Evolutionary conservation across 75 land plant genomes (phyloP).

Genomic region (Cunninghamia lanceolata): DNA sequence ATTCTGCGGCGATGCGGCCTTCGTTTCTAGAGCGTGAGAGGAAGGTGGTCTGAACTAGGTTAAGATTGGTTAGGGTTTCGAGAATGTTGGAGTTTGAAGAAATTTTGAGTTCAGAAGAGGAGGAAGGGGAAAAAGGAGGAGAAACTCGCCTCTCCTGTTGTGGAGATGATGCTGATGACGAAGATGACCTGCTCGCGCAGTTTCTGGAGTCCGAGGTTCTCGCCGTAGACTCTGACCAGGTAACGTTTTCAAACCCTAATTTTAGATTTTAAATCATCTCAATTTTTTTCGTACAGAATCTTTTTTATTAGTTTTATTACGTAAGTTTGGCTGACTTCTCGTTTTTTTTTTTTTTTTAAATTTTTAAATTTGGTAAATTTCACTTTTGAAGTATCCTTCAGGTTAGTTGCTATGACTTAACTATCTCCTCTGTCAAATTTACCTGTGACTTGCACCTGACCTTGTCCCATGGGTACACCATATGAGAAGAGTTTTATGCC

Average conservation of each 20-base stretch:
- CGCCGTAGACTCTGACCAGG: constrained; percentile 27
- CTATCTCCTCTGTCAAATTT: neutral
- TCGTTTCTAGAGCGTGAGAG: neutral
- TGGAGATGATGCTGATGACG: constrained; percentile 37
- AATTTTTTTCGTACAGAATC: neutral
- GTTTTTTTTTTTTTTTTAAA: neutral
- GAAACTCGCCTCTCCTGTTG: neutral
- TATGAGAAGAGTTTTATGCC: neutral
- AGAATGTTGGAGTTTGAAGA: neutral
- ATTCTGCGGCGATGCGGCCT: neutral
- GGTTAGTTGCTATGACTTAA: neutral
- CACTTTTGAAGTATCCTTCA: neutral
- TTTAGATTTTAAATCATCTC: neutral
- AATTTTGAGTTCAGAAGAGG: neutral
- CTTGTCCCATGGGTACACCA: neutral
- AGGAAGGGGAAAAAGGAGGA: neutral
- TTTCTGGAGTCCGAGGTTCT: constrained; percentile 56
- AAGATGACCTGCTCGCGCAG: constrained; percentile 42
- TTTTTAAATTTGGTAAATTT: neutral
- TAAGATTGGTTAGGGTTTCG: neutral
- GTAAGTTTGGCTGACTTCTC: neutral
- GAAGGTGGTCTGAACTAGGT: neutral
- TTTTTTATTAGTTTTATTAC: neutral
- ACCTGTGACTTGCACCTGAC: neutral
- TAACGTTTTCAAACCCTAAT: neutral